Conservation (phyloP, 768 basidiomycete species). For the Royoungia palumana region DNA sequence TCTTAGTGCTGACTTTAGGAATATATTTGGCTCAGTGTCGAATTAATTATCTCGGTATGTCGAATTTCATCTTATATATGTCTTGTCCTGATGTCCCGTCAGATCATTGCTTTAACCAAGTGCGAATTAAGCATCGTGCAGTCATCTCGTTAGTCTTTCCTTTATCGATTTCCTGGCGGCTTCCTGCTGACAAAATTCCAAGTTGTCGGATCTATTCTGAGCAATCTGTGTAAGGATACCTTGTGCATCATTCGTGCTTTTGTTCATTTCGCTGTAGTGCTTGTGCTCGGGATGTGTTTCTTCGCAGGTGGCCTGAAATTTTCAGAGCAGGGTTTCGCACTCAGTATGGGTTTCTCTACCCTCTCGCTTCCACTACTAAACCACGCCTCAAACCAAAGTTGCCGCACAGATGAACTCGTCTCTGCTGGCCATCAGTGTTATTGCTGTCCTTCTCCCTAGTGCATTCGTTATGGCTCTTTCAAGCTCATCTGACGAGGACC, state of each 20-base stretch:
- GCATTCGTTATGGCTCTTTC: slow-evolving; percentile 62
- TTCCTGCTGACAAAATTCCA: background rate
- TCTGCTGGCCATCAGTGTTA: slow-evolving; percentile 70
- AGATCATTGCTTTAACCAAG: slow-evolving; percentile 78
- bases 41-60: slow-evolving; percentile 65
- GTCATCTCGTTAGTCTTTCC: slow-evolving; percentile 61
- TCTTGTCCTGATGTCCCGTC: background rate
- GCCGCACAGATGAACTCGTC: slow-evolving; percentile 74
- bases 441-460: slow-evolving; percentile 72
- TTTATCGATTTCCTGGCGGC: background rate
- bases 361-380: background rate
- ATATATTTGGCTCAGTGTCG: slow-evolving; percentile 35
- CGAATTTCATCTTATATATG: background rate
- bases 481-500: background rate
- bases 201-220: slow-evolving; percentile 83
- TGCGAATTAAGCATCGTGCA: slow-evolving; percentile 82
- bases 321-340: slow-evolving; percentile 75
- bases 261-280: slow-evolving; percentile 42
- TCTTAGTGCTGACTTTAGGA: background rate
- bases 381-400: slow-evolving; percentile 35
- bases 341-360: slow-evolving; percentile 43
- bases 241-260: background rate
- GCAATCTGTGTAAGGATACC: slow-evolving; percentile 56
- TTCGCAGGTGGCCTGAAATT: slow-evolving; percentile 77
- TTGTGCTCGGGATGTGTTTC: slow-evolving; percentile 83